Conservation (phyloP, 495 filamentous ascomycete genomes). For the Filosporella fistucella region DNA sequence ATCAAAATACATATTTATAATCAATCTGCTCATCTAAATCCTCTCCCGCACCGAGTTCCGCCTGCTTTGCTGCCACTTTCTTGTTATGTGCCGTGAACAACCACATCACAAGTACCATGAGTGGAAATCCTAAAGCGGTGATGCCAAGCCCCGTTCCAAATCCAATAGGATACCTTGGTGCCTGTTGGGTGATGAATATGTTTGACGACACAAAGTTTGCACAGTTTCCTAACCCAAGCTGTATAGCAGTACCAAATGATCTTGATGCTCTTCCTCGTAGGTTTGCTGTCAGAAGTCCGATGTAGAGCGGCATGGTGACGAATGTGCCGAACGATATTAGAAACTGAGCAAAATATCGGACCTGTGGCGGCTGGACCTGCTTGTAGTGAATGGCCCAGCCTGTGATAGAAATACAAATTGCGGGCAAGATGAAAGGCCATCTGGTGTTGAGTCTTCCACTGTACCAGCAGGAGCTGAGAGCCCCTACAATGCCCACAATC, state of each 20-base stretch:
- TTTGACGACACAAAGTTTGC: conserved; percentile 52
- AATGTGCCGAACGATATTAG: conserved; percentile 27
- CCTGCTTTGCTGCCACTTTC: conserved; percentile 4
- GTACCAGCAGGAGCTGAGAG: conserved; percentile 35
- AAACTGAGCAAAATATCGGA: conserved; percentile 35
- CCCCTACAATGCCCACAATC: conserved; percentile 36
- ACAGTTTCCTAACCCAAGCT: conserved; percentile 51
- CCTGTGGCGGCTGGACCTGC: conserved; percentile 4
- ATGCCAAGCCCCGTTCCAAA: conserved; percentile 25
- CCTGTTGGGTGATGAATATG: conserved; percentile 38
- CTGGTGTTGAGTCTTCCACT: conserved; percentile 10
- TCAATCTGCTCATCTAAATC: conserved; percentile 19
- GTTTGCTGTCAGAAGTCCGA: conserved; percentile 37
- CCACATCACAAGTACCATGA: conserved; percentile 5
- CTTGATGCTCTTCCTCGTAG: conserved; percentile 31
- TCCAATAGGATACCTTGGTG: conserved; percentile 44
- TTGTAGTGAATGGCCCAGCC: conserved; percentile 26
- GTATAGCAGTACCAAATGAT: conserved; percentile 48
- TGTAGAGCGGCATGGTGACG: conserved; percentile 2
- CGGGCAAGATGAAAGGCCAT: conserved; percentile 21
- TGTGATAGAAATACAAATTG: conserved; percentile 20
- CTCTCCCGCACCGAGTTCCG: conserved; percentile 4
- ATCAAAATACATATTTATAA: conserved; percentile 8
- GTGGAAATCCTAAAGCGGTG: conserved; percentile 13
- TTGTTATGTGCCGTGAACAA: conserved; percentile 6